phyloP scores from a whole-genome alignment of 2,329 filamentous ascomycete genomes.

The Plenodomus tracheiphilus region DNA sequence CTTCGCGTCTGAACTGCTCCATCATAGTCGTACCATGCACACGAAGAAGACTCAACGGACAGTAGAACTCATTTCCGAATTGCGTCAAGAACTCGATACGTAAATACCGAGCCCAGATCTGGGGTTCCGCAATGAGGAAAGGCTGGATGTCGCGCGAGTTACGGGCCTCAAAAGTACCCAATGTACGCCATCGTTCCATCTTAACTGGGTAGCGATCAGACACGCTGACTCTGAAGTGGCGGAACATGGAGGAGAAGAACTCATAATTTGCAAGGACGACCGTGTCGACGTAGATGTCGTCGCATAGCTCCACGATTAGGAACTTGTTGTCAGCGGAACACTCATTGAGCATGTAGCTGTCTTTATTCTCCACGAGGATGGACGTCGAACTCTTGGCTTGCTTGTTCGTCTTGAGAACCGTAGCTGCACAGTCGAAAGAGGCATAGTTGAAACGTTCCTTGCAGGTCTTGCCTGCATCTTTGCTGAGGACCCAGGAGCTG shows the following conservation, averaged over 20 bases:
- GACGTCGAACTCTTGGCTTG: constrained; percentile 87
- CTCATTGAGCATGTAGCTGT: constrained; percentile 96
- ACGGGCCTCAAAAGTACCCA: constrained; percentile 86
- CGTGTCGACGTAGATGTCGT: constrained; percentile 85
- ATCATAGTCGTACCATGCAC: constrained; percentile 94
- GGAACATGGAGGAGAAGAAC: constrained; percentile 97
- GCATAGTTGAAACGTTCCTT: constrained; percentile 98
- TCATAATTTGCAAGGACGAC: constrained; percentile 98
- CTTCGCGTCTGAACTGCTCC: constrained; percentile 89
- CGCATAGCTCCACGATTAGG: constrained; percentile 90
- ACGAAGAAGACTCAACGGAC: constrained; percentile 84
- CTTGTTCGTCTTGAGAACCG: constrained; percentile 84
- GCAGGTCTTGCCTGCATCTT: constrained; percentile 95
- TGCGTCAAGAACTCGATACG: constrained; percentile 90
- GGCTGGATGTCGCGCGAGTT: constrained; percentile 94
- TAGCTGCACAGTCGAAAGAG: constrained; percentile 95
- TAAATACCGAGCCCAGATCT: constrained; percentile 94
- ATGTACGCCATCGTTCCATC: constrained; percentile 83
- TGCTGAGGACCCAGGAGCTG: constrained; percentile 62
- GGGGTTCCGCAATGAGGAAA: constrained; percentile 89
- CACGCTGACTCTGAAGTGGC: constrained; percentile 86
- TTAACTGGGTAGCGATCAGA: constrained; percentile 95
- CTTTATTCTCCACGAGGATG: constrained; percentile 93
- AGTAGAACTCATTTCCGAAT: constrained; percentile 96
- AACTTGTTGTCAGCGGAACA: constrained; percentile 89